Percentiles rank a stretch among this genome's conserved stretches.
Conservation (phyloP, 225 moss, liverwort and hornwort species). For the Physcomitrellopsis africana region DNA sequence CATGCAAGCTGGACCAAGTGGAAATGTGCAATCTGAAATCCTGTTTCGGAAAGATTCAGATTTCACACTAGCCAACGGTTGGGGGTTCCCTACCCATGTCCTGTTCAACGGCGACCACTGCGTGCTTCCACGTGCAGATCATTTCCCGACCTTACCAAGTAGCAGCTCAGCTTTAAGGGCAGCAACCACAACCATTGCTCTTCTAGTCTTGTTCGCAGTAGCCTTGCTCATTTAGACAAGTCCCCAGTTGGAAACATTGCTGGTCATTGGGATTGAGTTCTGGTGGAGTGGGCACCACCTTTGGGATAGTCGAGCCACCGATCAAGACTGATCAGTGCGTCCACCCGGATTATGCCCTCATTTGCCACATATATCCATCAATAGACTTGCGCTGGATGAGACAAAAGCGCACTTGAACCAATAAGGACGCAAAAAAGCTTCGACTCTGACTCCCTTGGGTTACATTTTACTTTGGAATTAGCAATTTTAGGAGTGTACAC, state of each 20-base stretch:
- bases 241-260: not conserved
- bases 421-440: too few species aligned
- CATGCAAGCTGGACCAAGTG: conserved; percentile 56
- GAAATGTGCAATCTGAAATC: conserved; percentile 71
- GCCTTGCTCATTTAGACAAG: conserved; percentile 30
- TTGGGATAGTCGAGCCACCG: not conserved
- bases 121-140: conserved; percentile 25
- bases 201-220: conserved; percentile 15
- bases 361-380: too few species aligned
- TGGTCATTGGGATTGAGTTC: not conserved
- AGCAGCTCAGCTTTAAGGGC: conserved; percentile 39
- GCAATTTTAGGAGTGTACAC: too few species aligned
- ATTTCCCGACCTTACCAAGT: conserved; percentile 57
- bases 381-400: too few species aligned
- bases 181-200: conserved; percentile 16
- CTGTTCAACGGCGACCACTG: conserved; percentile 66
- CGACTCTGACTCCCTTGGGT: too few species aligned
- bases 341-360: not conserved
- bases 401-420: too few species aligned
- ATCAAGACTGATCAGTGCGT: conserved; percentile 5
- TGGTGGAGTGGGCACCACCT: conserved; percentile 5
- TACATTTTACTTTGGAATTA: too few species aligned
- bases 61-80: conserved; percentile 45
- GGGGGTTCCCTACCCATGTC: conserved; percentile 55
- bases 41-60: conserved; percentile 48